Evolutionary conservation across 1,284 basidiomycete species (phyloP), one percentile per base, ranked within the genome.

Genomic region (Fistulina hepatica): DNA sequence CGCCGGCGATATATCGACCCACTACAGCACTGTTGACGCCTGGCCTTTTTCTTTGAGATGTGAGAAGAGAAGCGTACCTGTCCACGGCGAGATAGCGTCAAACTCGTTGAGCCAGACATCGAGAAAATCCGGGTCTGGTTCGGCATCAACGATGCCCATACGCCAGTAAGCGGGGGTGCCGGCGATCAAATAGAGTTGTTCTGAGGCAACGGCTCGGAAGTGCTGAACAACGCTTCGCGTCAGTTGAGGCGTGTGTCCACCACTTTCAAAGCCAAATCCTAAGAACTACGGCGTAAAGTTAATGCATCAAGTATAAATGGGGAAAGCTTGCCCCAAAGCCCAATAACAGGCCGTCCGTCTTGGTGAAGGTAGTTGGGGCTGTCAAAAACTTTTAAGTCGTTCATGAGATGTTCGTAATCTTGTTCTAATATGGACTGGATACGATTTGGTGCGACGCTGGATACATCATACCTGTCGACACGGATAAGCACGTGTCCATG

Each of bases 11-110:
- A n/a, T n/a, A n/a, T n/a, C n/a, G n/a, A n/a, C n/a, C n/a, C n/a
- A n/a, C n/a, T n/a, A n/a, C n/a, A n/a, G n/a, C n/a, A n/a, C n/a
- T n/a, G n/a, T n/a, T n/a, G n/a, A n/a, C n/a, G n/a, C n/a, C n/a
- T n/a, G n/a, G n/a, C n/a, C n/a, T n/a, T n/a, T n/a, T n/a, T n/a
- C n/a, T n/a, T n/a, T n/a, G n/a, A n/a, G n/a, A n/a, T n/a, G n/a
- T n/a, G n/a, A n/a, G n/a, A n/a, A n/a, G n/a, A n/a, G n/a, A n/a
- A n/a, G n/a, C n/a, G n/a, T n/a, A n/a, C n/a, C n/a, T n/a, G n/a
- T n/a, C 81, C 81, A 85, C 2, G 80, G 81, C 16, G 73, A 78
- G 40, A 85, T 71, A 1, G 79, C 79, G 47, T 85, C 81, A 43
- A 82, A 81, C 25, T 72, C 73, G 20, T 76, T 72, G 10, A 81